These are phyloP conservation scores for Stentor coeruleus DNA, from an alignment of 73 alveolate genomes.

Conservation along the genomic window DNA sequence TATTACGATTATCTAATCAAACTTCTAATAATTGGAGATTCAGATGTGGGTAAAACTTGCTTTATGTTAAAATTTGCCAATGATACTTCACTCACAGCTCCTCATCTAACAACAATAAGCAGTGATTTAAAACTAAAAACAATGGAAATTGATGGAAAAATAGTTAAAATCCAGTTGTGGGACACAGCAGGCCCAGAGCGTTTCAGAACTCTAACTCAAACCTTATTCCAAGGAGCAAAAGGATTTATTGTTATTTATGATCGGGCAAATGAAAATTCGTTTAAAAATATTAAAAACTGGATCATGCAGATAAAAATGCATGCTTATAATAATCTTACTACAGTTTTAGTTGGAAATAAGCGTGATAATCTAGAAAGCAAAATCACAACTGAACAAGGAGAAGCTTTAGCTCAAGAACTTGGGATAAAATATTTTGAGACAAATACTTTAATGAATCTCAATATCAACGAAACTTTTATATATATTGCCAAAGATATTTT, in stretches of 20 bases:
- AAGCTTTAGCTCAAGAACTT: conserved; percentile 38
- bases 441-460: no score
- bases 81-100: no score
- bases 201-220: neutral
- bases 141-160: neutral
- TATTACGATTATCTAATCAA: neutral
- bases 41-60: neutral
- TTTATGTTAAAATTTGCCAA: neutral
- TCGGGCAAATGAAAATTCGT: neutral
- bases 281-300: neutral
- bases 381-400: conserved; percentile 63
- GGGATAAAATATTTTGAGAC: neutral
- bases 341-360: conserved; percentile 77
- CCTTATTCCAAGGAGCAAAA: neutral
- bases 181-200: conserved; percentile 26
- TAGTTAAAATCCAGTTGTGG: neutral
- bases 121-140: conserved; percentile 5
- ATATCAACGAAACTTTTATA: no score
- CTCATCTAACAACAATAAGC: no score
- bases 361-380: conserved; percentile 60
- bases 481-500: no score
- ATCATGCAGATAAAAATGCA: neutral
- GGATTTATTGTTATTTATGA: neutral
- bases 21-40: neutral
- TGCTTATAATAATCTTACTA: conserved; percentile 41